Evolutionary conservation across 2,329 filamentous ascomycete genomes (phyloP).

Genomic region (Paraphaeosphaeria sporulosa): DNA sequence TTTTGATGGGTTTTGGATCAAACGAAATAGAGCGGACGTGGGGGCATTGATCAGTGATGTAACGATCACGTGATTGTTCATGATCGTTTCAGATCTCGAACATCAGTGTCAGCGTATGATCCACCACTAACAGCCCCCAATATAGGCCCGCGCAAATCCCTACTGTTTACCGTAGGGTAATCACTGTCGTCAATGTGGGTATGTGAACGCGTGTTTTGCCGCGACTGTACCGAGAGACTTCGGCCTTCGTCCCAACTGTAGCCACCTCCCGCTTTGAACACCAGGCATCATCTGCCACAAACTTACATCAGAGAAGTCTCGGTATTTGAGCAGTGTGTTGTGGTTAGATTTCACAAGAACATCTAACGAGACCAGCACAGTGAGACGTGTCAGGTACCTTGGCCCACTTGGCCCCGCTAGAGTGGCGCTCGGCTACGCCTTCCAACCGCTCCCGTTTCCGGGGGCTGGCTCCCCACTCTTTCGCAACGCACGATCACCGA

Average conservation of each 20-base stretch:
- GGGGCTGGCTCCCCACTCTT: neutral
- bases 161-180: neutral
- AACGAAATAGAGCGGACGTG: neutral
- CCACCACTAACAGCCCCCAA: neutral
- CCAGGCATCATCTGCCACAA: neutral
- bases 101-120: neutral
- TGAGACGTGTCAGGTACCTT: conserved; percentile 4
- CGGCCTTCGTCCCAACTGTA: neutral
- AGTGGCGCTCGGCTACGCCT: conserved; percentile 4
- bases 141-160: neutral
- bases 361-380: neutral
- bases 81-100: neutral
- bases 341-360: neutral
- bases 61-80: neutral
- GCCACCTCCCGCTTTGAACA: neutral
- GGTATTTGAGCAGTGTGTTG: neutral
- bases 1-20: too few species aligned
- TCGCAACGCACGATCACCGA: neutral
- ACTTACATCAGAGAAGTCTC: neutral
- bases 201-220: conserved; percentile 4
- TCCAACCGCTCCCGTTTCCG: conserved; percentile 3
- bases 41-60: neutral
- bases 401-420: conserved; percentile 1
- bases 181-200: neutral
- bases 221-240: neutral